Evolutionary conservation across 163 green algal species (phyloP), one percentile per base, ranked within the genome.

Genomic region (Chlamydomonas reinhardtii): DNA sequence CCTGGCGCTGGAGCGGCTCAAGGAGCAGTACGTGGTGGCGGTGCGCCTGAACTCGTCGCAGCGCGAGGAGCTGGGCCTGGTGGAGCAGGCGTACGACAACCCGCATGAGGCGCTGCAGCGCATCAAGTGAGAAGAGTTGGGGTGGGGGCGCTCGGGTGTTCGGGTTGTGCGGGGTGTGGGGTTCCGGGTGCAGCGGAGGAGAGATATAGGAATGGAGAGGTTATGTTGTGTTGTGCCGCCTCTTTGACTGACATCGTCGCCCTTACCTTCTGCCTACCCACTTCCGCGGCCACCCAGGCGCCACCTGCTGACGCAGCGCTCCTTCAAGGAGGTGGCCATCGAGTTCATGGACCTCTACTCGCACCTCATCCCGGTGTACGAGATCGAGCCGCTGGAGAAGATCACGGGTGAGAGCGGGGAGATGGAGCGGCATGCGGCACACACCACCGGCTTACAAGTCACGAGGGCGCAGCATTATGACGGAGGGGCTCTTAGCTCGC

Each of bases 361-460:
- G 54, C 98, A 99, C 91, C 93, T 99, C 27, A 97, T 99, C 84
- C 98, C 98, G 2, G 89, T 99, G 78, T 98, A 99, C 89, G 97
- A 99, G 92, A 98, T 99, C 64, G 98, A 99, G 93, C 98, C 98
- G 20, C 94, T 99, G 85, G 98, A 99, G 95, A 99, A 99, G 95
- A 99, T 99, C 93, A 99, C 97, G 5, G 87, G 87, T 91, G 68
- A 24, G 81, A 73, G 20, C 11, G 39, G 2, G 24, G 35, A 39
- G 52, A 34, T 62, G 35, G 69, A 0, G 69, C 27, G 24, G 69
- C 59, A 11, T 12, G 59, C 5, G 59, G 59, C 59, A n/a, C n/a
- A n/a, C n/a, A n/a, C n/a, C n/a, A n/a, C n/a, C n/a, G n/a, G n/a
- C n/a, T n/a, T n/a, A n/a, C n/a, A n/a, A n/a, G n/a, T n/a, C n/a